Evolutionary conservation across 768 basidiomycete genomes (phyloP).

Genomic region (Suillus fuscotomentosus): DNA sequence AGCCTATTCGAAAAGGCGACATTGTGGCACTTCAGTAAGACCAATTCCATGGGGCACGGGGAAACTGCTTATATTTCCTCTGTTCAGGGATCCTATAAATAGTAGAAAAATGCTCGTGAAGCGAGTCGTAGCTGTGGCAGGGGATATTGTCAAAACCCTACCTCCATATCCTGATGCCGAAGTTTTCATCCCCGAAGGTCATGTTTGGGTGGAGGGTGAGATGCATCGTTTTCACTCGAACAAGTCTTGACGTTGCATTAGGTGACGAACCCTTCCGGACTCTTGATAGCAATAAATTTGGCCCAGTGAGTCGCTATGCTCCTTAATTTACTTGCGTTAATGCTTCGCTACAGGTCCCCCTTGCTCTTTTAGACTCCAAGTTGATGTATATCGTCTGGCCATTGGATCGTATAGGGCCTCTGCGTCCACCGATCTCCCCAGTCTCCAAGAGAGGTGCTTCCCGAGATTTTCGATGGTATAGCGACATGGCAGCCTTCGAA

Average conservation of each 20-base stretch:
- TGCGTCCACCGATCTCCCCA: constrained; percentile 23
- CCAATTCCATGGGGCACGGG: not conserved
- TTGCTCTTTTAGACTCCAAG: constrained; percentile 50
- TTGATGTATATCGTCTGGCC: constrained; percentile 54
- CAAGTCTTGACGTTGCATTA: constrained; percentile 19
- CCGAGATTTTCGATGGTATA: constrained; percentile 23
- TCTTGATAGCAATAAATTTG: constrained; percentile 71
- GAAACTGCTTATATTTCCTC: not conserved
- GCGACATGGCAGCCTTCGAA: constrained; percentile 30
- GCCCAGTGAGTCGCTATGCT: constrained; percentile 48
- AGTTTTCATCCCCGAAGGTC: constrained; percentile 56
- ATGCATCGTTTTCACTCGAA: constrained; percentile 11
- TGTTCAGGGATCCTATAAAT: constrained; percentile 57
- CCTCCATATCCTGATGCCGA: constrained; percentile 61
- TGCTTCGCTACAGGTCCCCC: constrained; percentile 31
- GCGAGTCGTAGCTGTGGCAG: constrained; percentile 61
- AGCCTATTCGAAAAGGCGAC: constrained; percentile 52
- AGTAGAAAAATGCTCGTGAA: constrained; percentile 57
- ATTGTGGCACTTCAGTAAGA: constrained; percentile 62
- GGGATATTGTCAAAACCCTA: constrained; percentile 64
- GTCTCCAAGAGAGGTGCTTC: constrained; percentile 16
- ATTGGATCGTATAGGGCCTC: constrained; percentile 41
- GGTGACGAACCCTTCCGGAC: constrained; percentile 69
- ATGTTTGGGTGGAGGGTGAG: constrained; percentile 76
- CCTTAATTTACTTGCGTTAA: not conserved